phyloP scores from a whole-genome alignment of 2,329 filamentous ascomycete genomes.

The Chrysosporium keratinophilum region DNA sequence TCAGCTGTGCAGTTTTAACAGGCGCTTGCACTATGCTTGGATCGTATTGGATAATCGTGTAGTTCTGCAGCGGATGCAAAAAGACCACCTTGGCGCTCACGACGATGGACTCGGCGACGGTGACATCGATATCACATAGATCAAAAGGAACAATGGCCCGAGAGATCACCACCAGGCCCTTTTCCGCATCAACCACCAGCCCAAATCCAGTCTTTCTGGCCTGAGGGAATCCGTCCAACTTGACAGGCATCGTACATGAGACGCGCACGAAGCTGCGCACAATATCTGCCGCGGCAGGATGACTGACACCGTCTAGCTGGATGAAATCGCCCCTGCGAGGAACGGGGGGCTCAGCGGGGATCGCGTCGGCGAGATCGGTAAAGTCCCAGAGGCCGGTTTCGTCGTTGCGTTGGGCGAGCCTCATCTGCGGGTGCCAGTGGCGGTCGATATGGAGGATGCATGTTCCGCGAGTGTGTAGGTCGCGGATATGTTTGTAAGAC shows the following conservation, averaged over 20 bases:
- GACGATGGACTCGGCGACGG: conserved; percentile 91
- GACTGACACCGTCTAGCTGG: conserved; percentile 74
- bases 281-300: conserved; percentile 83
- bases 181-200: conserved; percentile 91
- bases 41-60: conserved; percentile 90
- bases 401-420: conserved; percentile 83
- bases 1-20: conserved; percentile 77
- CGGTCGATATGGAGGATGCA: conserved; percentile 86
- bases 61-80: conserved; percentile 93
- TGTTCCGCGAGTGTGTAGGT: conserved; percentile 88
- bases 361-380: conserved; percentile 65
- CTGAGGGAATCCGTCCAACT: conserved; percentile 95
- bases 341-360: conserved; percentile 62
- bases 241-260: conserved; percentile 84
- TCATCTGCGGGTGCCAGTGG: conserved; percentile 94
- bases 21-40: conserved; percentile 86
- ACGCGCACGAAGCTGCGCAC: conserved; percentile 92
- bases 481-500: conserved; percentile 88
- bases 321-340: conserved; percentile 81
- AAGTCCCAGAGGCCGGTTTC: conserved; percentile 90
- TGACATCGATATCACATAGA: conserved; percentile 90
- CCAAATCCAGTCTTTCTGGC: conserved; percentile 92
- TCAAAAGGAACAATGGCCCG: conserved; percentile 92
- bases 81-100: conserved; percentile 92
- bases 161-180: conserved; percentile 89